These are phyloP conservation scores for Vitis cinerea DNA, from an alignment of 164 flowering plant genomes.

Conservation along the genomic window DNA sequence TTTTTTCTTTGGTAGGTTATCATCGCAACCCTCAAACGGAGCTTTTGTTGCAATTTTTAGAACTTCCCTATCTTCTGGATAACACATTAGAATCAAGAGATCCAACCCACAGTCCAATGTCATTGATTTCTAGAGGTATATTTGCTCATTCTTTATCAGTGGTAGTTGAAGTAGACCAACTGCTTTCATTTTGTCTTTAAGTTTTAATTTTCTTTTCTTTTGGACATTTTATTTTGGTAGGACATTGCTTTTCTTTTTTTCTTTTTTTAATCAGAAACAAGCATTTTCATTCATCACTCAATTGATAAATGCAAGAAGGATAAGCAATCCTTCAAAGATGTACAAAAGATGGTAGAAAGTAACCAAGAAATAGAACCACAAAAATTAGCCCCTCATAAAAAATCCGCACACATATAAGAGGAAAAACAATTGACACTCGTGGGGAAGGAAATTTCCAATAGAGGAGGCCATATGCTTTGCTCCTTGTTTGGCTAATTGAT, in stretches of 20 bases:
- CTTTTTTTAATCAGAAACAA: too few species aligned
- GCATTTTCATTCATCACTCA: too few species aligned
- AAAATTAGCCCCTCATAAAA: neutral
- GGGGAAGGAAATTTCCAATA: too few species aligned
- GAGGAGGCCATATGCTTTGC: too few species aligned
- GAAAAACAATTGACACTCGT: too few species aligned
- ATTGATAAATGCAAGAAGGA: too few species aligned
- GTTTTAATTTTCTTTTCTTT: neutral
- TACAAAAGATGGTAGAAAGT: neutral
- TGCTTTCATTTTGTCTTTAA: neutral
- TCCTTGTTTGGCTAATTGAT: too few species aligned
- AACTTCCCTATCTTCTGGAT: conserved; percentile 77
- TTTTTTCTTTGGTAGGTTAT: conserved; percentile 35
- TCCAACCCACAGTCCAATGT: conserved; percentile 22
- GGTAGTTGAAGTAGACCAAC: neutral
- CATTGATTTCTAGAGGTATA: conserved; percentile 35
- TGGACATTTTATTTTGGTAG: neutral
- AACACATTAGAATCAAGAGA: conserved; percentile 28
- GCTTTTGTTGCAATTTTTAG: conserved; percentile 61
- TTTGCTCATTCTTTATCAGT: neutral
- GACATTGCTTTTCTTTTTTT: neutral
- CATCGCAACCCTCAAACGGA: conserved; percentile 78
- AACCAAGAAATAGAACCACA: neutral
- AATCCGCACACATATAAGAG: neutral
- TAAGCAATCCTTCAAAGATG: too few species aligned